Base-by-base conservation (phyloP, 345 rosid species). In the Corchorus olitorius region DNA sequence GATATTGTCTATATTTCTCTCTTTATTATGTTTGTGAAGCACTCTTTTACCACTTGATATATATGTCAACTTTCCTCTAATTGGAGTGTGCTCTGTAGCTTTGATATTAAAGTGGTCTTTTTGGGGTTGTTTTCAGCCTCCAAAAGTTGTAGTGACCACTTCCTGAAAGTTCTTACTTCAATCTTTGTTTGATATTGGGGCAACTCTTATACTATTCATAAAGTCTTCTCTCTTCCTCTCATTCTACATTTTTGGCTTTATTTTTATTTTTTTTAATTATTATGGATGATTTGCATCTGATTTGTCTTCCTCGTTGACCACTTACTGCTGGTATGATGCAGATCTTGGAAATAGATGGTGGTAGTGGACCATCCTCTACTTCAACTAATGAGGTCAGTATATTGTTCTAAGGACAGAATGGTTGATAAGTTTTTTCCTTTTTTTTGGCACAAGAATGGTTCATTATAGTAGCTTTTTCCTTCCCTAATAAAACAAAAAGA, bases 361-460 rank as follows among this genome's bases (percentile, higher is more conserved):
- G 70, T 56, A 69, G 76, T 62, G 80, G 81, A 60, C 64, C 75
- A 69, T 72, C 82, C 70, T 81, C 91, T 70, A 9, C 52, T 73
- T 86, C 92, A 5, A 80, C 88, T 73, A 84, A 85, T 72, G 94
- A 89, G 97, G 99, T 93, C 13, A 45, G 56, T 60, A 6, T 39
- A 39, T 6, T 6, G 6, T 39, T 39, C 43, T 6, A 39, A 39
- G 43, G 43, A 39, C 43, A 39, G 43, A 39, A 3, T 39, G 43
- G 43, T 39, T 2, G 43, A 39, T 39, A 6, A 0, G 1, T 39
- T 27, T 27, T 27, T 27, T 27, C 27, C 27, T 27, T 27, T 27
- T 27, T 27, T 27, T 27, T 27, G 27, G 27, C 27, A 1, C 27
- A 27, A 27, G 27, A 27, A 27, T 27, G 27, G 27, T 27, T 27